Conservation (phyloP, 352 stramenopile genomes). For the Peronospora belbahrii region DNA sequence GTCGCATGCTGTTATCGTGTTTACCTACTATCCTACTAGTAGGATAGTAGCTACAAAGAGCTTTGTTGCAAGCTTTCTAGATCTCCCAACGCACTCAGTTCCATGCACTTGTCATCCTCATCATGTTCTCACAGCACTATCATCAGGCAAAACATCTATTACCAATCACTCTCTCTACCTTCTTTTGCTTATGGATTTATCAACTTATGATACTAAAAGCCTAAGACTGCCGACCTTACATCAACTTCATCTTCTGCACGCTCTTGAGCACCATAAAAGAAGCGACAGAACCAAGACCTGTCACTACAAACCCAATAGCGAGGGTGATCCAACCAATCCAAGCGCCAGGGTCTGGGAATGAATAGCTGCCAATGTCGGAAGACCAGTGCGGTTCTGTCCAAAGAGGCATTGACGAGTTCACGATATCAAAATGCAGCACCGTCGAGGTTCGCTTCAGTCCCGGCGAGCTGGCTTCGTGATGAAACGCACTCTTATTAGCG, state of each 20-base stretch:
- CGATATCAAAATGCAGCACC: constrained; percentile 44
- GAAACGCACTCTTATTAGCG: constrained; percentile 43
- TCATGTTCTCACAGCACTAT: too few relatives aligned
- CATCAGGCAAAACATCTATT: too few relatives aligned
- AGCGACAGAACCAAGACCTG: constrained; percentile 30
- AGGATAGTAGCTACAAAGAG: too few relatives aligned
- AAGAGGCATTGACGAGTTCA: constrained; percentile 61
- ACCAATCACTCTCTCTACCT: too few relatives aligned
- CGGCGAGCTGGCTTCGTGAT: constrained; percentile 72
- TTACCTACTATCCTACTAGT: too few relatives aligned
- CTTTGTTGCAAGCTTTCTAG: too few relatives aligned
- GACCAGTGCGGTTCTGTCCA: constrained; percentile 73
- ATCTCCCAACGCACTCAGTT: too few relatives aligned
- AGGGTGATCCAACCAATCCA: constrained; percentile 71
- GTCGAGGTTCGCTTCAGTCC: constrained; percentile 46
- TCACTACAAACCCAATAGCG: constrained; percentile 37
- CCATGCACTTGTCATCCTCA: too few relatives aligned
- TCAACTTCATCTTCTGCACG: constrained; percentile 79
- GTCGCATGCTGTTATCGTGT: constrained; percentile 64
- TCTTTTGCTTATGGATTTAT: too few relatives aligned
- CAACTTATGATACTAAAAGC: too few relatives aligned
- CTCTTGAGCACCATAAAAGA: constrained; percentile 46
- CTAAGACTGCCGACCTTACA: too few relatives aligned
- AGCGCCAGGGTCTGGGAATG: constrained; percentile 68
- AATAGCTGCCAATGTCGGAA: constrained; percentile 59